These are phyloP conservation scores for Macadamia tetraphylla DNA, from an alignment of 164 flowering plant species.

Conservation along the genomic window DNA sequence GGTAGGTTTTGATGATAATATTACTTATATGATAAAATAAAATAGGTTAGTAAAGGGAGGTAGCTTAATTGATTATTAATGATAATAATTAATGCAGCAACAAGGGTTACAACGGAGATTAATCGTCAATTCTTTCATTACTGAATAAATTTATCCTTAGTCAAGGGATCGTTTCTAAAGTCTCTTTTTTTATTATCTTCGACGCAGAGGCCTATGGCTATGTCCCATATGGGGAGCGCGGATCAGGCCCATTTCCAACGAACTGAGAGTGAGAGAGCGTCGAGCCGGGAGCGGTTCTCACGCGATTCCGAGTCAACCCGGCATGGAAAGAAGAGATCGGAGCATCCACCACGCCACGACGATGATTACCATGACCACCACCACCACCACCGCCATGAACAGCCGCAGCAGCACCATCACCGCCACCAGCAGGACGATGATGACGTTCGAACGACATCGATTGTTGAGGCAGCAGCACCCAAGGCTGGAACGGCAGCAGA, in stretches of 20 bases:
- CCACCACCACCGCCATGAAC: not conserved
- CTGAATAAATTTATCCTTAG: too few relatives aligned
- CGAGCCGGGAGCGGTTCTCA: not conserved
- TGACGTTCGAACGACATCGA: constrained; percentile 4
- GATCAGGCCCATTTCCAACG: not conserved
- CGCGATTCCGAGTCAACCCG: constrained; percentile 8
- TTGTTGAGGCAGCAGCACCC: not conserved
- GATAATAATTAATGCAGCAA: too few relatives aligned
- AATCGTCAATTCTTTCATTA: too few relatives aligned
- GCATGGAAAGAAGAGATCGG: constrained; percentile 11
- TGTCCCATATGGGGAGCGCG: not conserved
- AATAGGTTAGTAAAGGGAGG: too few relatives aligned
- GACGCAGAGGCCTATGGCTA: not conserved
- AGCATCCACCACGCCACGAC: not conserved
- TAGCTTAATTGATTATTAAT: too few relatives aligned
- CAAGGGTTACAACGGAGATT: too few relatives aligned
- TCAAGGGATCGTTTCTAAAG: too few relatives aligned
- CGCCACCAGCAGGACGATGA: not conserved
- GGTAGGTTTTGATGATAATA: too few relatives aligned
- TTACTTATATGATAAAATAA: too few relatives aligned
- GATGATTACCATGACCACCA: too few relatives aligned
- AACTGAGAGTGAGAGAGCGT: not conserved
- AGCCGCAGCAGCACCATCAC: not conserved
- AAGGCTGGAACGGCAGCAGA: constrained; percentile 8
- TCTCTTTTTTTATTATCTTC: too few relatives aligned